Percentiles rank a stretch among this genome's conserved stretches.
Evolutionary conservation across 2,329 filamentous ascomycete species (phyloP).

Genomic region (Metarhizium brunneum): DNA sequence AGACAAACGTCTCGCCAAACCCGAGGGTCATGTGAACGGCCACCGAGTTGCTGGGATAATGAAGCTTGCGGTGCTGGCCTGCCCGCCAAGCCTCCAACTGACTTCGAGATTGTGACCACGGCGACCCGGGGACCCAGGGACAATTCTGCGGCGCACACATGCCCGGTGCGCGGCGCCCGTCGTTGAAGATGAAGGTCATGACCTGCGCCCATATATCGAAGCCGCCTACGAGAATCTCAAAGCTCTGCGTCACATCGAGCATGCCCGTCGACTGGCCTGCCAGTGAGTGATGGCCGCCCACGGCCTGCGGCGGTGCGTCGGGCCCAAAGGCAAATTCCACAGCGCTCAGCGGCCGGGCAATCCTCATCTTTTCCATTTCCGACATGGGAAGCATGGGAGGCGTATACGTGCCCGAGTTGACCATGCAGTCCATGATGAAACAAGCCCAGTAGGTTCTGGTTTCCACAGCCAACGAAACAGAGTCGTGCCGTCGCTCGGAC

Average conservation of each 20-base stretch:
- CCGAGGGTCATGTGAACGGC: slow-evolving; percentile 29
- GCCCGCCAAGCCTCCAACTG: slow-evolving; percentile 25
- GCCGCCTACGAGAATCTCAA: slow-evolving; percentile 28
- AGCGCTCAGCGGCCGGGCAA: slow-evolving; percentile 20
- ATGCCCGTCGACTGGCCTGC: slow-evolving; percentile 7
- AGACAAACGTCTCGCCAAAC: slow-evolving; percentile 30
- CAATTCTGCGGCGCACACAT: slow-evolving; percentile 29
- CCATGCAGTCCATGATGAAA: slow-evolving; percentile 34
- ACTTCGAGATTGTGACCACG: slow-evolving; percentile 21
- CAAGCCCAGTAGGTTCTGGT: slow-evolving; percentile 35
- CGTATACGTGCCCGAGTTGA: slow-evolving; percentile 31
- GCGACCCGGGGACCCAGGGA: slow-evolving; percentile 27
- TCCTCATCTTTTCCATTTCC: slow-evolving; percentile 24
- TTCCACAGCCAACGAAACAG: slow-evolving; percentile 20
- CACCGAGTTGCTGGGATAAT: slow-evolving; percentile 27
- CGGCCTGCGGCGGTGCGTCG: slow-evolving; percentile 8
- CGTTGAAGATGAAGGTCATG: slow-evolving; percentile 31
- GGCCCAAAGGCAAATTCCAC: slow-evolving; percentile 30
- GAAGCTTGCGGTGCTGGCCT: slow-evolving; percentile 23
- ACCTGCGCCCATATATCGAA: slow-evolving; percentile 34
- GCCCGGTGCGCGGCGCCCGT: slow-evolving; percentile 29
- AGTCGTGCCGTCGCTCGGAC: slow-evolving; percentile 10
- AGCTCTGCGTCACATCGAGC: slow-evolving; percentile 18
- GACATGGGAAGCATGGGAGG: slow-evolving; percentile 26
- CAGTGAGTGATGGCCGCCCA: slow-evolving; percentile 3